Evolutionary conservation across 179 eudicot species (phyloP).

Genomic region (Silene vulgaris): DNA sequence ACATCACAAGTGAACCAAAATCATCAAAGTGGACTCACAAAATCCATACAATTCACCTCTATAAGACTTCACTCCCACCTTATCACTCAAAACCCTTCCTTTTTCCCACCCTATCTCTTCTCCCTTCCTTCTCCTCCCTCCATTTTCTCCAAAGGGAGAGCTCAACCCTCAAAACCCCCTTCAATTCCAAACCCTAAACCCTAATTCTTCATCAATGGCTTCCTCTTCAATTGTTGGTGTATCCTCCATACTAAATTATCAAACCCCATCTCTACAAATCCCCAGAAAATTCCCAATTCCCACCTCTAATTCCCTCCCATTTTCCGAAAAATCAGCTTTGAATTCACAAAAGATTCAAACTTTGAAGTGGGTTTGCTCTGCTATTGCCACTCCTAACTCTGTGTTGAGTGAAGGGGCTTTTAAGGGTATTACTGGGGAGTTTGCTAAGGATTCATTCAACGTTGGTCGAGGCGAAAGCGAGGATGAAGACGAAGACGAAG

Average conservation of each 20-base stretch:
- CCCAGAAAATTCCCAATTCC: slow-evolving; percentile 32
- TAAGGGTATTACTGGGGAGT: slow-evolving; percentile 49
- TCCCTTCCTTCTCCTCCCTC: slow-evolving; percentile 18
- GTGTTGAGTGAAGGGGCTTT: slow-evolving; percentile 83
- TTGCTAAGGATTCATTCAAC: slow-evolving; percentile 33
- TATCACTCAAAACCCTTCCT: slow-evolving; percentile 21
- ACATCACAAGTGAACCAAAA: not conserved
- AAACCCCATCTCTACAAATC: slow-evolving; percentile 38
- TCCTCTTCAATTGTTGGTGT: slow-evolving; percentile 54
- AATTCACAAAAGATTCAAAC: slow-evolving; percentile 24
- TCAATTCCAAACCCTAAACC: not conserved
- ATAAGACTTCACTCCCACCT: slow-evolving; percentile 28
- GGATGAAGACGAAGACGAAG: not conserved
- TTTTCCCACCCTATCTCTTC: slow-evolving; percentile 21
- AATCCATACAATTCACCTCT: slow-evolving; percentile 32
- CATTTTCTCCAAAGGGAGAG: not conserved
- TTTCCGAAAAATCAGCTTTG: slow-evolving; percentile 33
- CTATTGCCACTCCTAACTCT: slow-evolving; percentile 64
- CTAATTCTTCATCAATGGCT: slow-evolving; percentile 36
- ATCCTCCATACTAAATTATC: slow-evolving; percentile 43
- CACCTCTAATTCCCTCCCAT: slow-evolving; percentile 32
- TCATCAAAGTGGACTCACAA: slow-evolving; percentile 25
- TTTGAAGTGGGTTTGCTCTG: slow-evolving; percentile 44
- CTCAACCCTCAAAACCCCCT: not conserved
- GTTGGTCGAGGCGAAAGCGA: slow-evolving; percentile 5